Evolutionary conservation across 2,329 filamentous ascomycete genomes (phyloP).

Genomic region (Ophiostoma quercus): DNA sequence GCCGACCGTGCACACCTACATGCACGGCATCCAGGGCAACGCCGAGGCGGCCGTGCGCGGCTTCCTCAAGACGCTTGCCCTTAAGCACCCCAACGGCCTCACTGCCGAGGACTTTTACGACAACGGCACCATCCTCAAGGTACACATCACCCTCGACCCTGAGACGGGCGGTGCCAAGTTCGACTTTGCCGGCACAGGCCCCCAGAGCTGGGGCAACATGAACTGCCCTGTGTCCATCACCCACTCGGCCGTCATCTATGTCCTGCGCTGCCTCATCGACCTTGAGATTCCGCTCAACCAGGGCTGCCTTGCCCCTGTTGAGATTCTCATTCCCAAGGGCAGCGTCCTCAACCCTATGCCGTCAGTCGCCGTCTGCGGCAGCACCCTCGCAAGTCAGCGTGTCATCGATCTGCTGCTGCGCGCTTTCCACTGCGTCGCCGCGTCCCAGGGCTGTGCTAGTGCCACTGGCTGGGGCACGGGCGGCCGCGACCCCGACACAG

Average conservation of each 20-base stretch:
- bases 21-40: constrained; percentile 70
- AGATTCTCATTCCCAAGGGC: constrained; percentile 34
- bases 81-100: constrained; percentile 38
- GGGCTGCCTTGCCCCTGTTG: constrained; percentile 37
- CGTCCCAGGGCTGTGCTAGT: constrained; percentile 34
- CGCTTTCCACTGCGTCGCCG: constrained; percentile 31
- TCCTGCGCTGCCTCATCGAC: constrained; percentile 35
- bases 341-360: constrained; percentile 34
- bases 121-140: constrained; percentile 35
- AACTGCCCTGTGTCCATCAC: constrained; percentile 26
- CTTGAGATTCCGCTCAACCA: constrained; percentile 39
- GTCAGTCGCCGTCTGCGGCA: constrained; percentile 40
- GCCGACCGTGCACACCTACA: constrained; percentile 65
- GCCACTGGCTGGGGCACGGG: constrained; percentile 34
- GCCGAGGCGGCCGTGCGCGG: constrained; percentile 67
- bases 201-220: constrained; percentile 23
- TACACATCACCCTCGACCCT: constrained; percentile 34
- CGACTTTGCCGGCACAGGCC: constrained; percentile 37
- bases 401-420: constrained; percentile 35
- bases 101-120: constrained; percentile 39
- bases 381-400: constrained; percentile 33
- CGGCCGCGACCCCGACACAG: constrained; percentile 22
- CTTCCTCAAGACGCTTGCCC: constrained; percentile 61
- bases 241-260: constrained; percentile 38
- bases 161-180: constrained; percentile 34